Evolutionary conservation across 2,329 filamentous ascomycete genomes (phyloP).

Genomic region (Trichophyton rubrum): DNA sequence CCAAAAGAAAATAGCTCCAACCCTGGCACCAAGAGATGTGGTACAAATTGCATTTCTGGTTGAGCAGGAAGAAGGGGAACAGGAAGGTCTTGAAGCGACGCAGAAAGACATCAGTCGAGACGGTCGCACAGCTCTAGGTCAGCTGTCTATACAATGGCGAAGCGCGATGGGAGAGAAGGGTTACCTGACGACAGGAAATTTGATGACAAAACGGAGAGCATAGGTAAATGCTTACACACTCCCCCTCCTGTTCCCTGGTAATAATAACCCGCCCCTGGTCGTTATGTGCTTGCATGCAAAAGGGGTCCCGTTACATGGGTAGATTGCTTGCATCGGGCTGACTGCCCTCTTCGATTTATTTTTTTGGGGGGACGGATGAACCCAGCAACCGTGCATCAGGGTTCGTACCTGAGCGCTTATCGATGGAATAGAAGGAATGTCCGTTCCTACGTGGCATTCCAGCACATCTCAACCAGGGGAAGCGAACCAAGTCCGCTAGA

Average conservation of each 20-base stretch:
- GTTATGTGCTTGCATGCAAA: not conserved
- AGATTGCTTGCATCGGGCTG: not conserved
- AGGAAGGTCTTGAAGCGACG: constrained; percentile 40
- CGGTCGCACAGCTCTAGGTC: constrained; percentile 55
- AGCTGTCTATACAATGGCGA: constrained; percentile 77
- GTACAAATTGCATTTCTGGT: constrained; percentile 53
- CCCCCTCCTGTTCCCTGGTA: not conserved
- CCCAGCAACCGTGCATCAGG: not conserved
- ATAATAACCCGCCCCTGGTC: not conserved
- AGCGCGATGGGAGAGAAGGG: constrained; percentile 82
- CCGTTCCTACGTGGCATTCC: not conserved
- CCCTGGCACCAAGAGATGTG: constrained; percentile 50
- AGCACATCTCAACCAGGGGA: not conserved
- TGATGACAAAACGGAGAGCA: constrained; percentile 38
- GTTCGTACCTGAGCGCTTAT: not conserved
- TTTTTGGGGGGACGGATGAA: not conserved
- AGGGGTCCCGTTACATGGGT: not conserved
- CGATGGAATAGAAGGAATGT: not conserved
- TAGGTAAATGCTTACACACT: not conserved
- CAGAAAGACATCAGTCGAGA: constrained; percentile 38
- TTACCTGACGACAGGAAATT: constrained; percentile 73
- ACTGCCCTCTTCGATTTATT: not conserved
- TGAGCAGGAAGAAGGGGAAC: constrained; percentile 40
- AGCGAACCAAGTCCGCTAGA: no score
- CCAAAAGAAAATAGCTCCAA: constrained; percentile 26